A percentile compares a stretch with the other conserved stretches of the same genome.
These are phyloP conservation scores for Peronospora farinosa DNA, from an alignment of 352 stramenopile species.

Conservation along the genomic window DNA sequence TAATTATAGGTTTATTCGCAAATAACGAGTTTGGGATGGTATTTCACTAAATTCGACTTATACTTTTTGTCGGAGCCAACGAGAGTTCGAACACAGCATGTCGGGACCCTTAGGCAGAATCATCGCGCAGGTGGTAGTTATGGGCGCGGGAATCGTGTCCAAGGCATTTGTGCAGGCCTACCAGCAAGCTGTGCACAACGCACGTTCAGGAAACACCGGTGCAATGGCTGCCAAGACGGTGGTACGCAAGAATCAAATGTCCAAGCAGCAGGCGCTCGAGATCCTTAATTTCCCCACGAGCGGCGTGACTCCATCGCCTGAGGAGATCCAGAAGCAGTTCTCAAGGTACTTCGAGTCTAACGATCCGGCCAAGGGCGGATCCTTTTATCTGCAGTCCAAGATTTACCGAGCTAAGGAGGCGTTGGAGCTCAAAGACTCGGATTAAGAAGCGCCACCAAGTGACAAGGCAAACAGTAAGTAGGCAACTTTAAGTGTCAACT, in stretches of 20 bases:
- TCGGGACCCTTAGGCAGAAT: constrained; percentile 76
- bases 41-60: constrained; percentile 5
- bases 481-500: constrained; percentile 5
- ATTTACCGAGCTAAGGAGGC: constrained; percentile 88
- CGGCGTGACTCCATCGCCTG: constrained; percentile 31
- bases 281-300: constrained; percentile 77
- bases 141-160: constrained; percentile 74
- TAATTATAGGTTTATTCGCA: too few species aligned
- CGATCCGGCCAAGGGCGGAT: constrained; percentile 85
- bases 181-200: constrained; percentile 84
- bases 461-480: constrained; percentile 27
- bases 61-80: neutral
- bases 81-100: constrained; percentile 26
- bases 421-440: constrained; percentile 46
- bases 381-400: constrained; percentile 91
- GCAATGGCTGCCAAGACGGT: constrained; percentile 60
- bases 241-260: constrained; percentile 74
- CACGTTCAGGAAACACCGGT: constrained; percentile 63
- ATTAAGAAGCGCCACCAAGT: constrained; percentile 15
- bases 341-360: constrained; percentile 86
- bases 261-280: constrained; percentile 63
- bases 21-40: too few species aligned
- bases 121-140: constrained; percentile 80
- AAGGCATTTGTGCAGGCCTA: constrained; percentile 86
- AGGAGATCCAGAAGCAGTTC: constrained; percentile 82